Conservation (phyloP, 73 alveolate genomes). For the Tetrahymena elliotti region DNA sequence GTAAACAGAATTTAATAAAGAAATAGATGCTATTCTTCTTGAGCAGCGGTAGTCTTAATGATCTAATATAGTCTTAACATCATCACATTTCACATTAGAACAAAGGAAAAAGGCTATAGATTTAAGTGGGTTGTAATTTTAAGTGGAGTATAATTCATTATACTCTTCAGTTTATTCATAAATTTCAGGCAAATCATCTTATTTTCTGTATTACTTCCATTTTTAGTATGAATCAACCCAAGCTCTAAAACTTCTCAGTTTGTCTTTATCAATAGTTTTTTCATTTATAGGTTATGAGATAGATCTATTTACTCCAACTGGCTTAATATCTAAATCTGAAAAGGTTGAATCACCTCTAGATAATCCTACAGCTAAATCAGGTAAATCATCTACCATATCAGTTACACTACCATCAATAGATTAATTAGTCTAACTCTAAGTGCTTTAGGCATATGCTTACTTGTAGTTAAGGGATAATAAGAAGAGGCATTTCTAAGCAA, state of each 20-base stretch:
- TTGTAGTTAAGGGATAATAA: neutral
- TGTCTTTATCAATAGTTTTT: slow-evolving; percentile 25
- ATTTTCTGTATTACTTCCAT: slow-evolving; percentile 13
- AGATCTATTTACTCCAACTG: slow-evolving; percentile 32
- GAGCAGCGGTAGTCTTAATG: slow-evolving; percentile 24
- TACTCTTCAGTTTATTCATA: slow-evolving; percentile 11
- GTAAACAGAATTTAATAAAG: slow-evolving; percentile 3
- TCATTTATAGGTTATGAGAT: slow-evolving; percentile 32
- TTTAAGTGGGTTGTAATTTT: slow-evolving; percentile 15
- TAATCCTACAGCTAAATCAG: neutral
- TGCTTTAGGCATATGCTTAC: neutral
- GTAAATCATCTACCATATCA: slow-evolving; percentile 11
- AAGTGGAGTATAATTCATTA: neutral
- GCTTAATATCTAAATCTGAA: slow-evolving; percentile 3
- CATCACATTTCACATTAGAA: neutral
- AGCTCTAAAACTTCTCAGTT: slow-evolving; percentile 16
- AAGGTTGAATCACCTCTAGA: neutral
- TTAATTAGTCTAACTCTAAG: neutral
- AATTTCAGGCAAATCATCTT: neutral
- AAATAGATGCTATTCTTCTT: slow-evolving; percentile 32
- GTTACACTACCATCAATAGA: neutral
- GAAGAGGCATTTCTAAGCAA: neutral
- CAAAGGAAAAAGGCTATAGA: slow-evolving; percentile 15
- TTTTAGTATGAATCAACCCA: slow-evolving; percentile 40
- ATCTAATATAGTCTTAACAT: slow-evolving; percentile 1